Evolutionary conservation across 352 stramenopile genomes (phyloP).

Genomic region (Hyaloperonospora brassicae): DNA sequence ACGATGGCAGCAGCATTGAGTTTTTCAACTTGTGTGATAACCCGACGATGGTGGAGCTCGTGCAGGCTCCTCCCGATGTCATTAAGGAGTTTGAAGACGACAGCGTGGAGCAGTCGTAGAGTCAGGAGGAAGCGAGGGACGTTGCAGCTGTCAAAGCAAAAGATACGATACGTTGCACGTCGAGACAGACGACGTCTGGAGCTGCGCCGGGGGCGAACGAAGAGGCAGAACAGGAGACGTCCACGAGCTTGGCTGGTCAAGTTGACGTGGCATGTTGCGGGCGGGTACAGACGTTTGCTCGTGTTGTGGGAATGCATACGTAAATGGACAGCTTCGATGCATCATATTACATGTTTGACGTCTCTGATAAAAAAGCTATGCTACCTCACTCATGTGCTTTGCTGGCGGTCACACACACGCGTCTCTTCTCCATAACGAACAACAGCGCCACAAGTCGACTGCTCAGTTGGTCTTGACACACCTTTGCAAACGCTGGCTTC

Average conservation of each 20-base stretch:
- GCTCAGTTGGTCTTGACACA: slow-evolving; percentile 12
- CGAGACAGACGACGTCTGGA: not conserved
- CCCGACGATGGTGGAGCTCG: slow-evolving; percentile 71
- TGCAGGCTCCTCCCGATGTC: slow-evolving; percentile 68
- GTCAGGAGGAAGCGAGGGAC: not conserved
- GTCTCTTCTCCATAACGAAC: slow-evolving; percentile 6
- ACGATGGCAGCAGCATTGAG: slow-evolving; percentile 54
- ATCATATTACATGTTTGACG: slow-evolving; percentile 28
- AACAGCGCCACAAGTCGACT: slow-evolving; percentile 4
- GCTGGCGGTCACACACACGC: not conserved
- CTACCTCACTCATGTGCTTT: slow-evolving; percentile 12
- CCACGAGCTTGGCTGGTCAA: no score
- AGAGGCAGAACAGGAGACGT: no score
- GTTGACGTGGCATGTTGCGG: no score
- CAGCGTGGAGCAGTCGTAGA: slow-evolving; percentile 17
- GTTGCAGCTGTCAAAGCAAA: not conserved
- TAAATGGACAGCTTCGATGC: no score
- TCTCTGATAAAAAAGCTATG: slow-evolving; percentile 29
- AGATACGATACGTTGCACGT: not conserved
- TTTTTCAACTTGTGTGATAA: slow-evolving; percentile 82
- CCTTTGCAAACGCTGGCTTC: slow-evolving; percentile 8
- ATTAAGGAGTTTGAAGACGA: slow-evolving; percentile 71
- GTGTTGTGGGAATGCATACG: no score
- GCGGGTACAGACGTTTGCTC: no score
- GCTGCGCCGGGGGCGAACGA: no score